These are phyloP conservation scores for Fallopia convolvulus DNA, from an alignment of 148 eudicot genomes.

Conservation along the genomic window DNA sequence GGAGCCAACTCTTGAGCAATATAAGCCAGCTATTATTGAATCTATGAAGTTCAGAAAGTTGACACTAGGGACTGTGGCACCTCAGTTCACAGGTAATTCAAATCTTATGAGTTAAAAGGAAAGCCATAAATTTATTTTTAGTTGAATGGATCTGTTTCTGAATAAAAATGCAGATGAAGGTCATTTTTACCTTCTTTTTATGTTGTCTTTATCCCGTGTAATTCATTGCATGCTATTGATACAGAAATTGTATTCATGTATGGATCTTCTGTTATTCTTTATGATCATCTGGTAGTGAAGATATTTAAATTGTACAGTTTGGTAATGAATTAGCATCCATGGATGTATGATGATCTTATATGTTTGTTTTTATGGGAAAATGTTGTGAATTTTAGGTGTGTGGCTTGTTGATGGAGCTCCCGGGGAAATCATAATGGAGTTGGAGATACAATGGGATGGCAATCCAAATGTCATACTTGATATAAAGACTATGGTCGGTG, in stretches of 20 bases:
- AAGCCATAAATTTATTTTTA: neutral
- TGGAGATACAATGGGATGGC: conserved; percentile 94
- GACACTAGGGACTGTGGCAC: conserved; percentile 90
- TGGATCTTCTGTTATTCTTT: neutral
- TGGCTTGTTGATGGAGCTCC: conserved; percentile 52
- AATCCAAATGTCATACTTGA: conserved; percentile 69
- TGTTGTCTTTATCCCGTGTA: neutral
- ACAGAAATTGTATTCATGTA: neutral
- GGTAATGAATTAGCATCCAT: neutral
- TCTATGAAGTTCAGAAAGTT: conserved; percentile 64
- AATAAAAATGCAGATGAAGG: neutral
- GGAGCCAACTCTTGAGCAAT: conserved; percentile 85
- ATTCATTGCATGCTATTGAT: neutral
- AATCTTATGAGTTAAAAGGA: neutral
- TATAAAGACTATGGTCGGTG: conserved; percentile 62
- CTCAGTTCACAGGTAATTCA: conserved; percentile 75
- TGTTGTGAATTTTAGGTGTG: conserved; percentile 37
- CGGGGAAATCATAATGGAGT: conserved; percentile 61
- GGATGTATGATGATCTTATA: neutral
- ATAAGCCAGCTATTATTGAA: conserved; percentile 54
- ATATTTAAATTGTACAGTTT: neutral
- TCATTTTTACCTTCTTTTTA: neutral
- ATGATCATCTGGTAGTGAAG: neutral
- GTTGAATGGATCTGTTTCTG: neutral
- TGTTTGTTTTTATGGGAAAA: neutral